Conservation (phyloP, 306 rosid genomes). For the Calophaca sinica region DNA sequence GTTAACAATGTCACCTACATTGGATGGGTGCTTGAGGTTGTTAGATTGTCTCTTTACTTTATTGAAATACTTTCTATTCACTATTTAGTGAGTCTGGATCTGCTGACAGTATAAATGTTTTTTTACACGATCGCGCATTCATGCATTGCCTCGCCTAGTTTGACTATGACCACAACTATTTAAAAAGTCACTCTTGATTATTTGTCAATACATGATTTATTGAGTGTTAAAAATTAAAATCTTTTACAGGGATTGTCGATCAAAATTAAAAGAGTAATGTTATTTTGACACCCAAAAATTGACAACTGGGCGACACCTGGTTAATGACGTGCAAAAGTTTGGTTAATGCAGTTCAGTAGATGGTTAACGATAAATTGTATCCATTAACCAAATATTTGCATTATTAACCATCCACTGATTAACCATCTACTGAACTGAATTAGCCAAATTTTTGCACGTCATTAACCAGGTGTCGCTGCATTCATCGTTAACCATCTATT, state of each 20-base stretch:
- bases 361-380: no score
- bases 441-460: no score
- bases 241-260: background rate
- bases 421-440: no score
- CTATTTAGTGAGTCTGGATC: conserved; percentile 17
- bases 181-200: background rate
- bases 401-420: no score
- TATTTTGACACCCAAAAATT: no score
- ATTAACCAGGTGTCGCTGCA: no score
- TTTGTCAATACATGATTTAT: background rate
- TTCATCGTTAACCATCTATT: no score
- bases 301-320: no score
- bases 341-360: no score
- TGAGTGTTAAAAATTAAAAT: background rate
- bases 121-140: background rate
- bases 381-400: no score
- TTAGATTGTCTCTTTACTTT: conserved; percentile 34
- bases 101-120: background rate
- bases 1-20: conserved; percentile 92
- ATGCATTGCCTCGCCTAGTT: conserved; percentile 12
- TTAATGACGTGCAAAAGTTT: no score
- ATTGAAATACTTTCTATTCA: conserved; percentile 1
- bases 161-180: background rate
- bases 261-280: background rate
- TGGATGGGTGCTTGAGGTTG: conserved; percentile 98